These are phyloP conservation scores for Phytophthora pinifolia DNA, from an alignment of 352 stramenopile genomes.

Conservation along the genomic window DNA sequence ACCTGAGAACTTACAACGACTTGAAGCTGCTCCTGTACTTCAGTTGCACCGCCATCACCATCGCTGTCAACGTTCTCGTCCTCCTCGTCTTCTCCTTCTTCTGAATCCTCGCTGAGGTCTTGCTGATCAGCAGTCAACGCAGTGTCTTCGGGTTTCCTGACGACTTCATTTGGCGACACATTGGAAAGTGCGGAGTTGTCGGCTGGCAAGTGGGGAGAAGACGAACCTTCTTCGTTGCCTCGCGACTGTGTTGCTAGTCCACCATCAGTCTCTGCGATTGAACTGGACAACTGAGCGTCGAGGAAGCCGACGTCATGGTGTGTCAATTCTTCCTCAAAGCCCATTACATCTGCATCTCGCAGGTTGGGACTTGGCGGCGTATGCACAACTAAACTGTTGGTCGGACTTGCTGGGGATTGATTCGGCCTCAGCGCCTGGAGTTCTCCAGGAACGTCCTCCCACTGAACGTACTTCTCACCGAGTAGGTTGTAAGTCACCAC, in stretches of 20 bases:
- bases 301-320: not conserved
- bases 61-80: not conserved
- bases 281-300: not conserved
- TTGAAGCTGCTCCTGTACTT: not conserved
- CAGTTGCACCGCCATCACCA: not conserved
- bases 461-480: conserved; percentile 64
- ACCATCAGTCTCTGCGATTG: not conserved
- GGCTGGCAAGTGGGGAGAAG: not conserved
- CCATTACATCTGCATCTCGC: not conserved
- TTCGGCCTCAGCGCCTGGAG: not conserved
- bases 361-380: conserved; percentile 21
- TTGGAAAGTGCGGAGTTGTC: not conserved
- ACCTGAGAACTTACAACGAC: conserved; percentile 3
- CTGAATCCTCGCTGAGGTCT: not conserved
- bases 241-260: not conserved
- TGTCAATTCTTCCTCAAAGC: not conserved
- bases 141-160: not conserved
- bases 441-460: conserved; percentile 27
- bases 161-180: not conserved
- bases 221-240: not conserved
- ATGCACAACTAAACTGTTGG: conserved; percentile 17
- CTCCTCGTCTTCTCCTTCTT: conserved; percentile 7
- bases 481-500: conserved; percentile 69
- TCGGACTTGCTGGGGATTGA: conserved; percentile 12
- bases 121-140: not conserved